Evolutionary conservation across 2,329 filamentous ascomycete genomes (phyloP).

Genomic region (Alternaria alternata): DNA sequence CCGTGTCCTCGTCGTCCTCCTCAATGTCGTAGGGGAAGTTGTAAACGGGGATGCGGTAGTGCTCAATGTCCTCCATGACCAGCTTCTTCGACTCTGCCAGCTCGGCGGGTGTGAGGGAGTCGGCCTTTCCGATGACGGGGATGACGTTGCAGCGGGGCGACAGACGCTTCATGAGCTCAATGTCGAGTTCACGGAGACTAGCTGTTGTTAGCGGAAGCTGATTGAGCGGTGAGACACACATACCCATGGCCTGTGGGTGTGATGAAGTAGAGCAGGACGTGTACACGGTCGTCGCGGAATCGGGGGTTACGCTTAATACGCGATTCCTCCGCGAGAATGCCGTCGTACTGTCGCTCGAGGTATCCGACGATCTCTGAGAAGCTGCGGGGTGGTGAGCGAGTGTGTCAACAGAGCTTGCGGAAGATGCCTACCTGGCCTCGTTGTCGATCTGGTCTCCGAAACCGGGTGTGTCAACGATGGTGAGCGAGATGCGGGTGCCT

Average conservation of each 20-base stretch:
- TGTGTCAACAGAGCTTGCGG: background rate
- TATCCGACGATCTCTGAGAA: constrained; percentile 98
- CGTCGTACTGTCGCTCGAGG: constrained; percentile 98
- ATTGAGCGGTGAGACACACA: constrained; percentile 39
- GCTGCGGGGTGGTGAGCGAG: constrained; percentile 59
- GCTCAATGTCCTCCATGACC: constrained; percentile 99
- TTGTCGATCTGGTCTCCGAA: constrained; percentile 99
- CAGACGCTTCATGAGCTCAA: constrained; percentile 99
- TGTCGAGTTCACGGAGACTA: constrained; percentile 97
- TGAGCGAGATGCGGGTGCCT: constrained; percentile 96
- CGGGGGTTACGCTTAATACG: constrained; percentile 99
- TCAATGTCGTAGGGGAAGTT: constrained; percentile 99
- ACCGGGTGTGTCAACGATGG: constrained; percentile 97
- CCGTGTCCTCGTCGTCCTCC: constrained; percentile 98
- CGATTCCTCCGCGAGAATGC: constrained; percentile 98
- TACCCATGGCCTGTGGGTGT: constrained; percentile 95
- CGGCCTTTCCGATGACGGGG: constrained; percentile 97
- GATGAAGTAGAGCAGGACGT: constrained; percentile 99
- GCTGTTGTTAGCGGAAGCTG: constrained; percentile 24
- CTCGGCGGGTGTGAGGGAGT: constrained; percentile 94
- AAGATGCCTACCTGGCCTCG: constrained; percentile 79
- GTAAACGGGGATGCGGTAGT: constrained; percentile 99
- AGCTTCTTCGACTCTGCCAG: constrained; percentile 99
- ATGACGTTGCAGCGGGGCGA: constrained; percentile 99
- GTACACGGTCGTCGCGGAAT: constrained; percentile 98